These are phyloP conservation scores for Coemansia sp. DNA, from an alignment of 192 early-diverging fungal genomes.

Conservation along the genomic window DNA sequence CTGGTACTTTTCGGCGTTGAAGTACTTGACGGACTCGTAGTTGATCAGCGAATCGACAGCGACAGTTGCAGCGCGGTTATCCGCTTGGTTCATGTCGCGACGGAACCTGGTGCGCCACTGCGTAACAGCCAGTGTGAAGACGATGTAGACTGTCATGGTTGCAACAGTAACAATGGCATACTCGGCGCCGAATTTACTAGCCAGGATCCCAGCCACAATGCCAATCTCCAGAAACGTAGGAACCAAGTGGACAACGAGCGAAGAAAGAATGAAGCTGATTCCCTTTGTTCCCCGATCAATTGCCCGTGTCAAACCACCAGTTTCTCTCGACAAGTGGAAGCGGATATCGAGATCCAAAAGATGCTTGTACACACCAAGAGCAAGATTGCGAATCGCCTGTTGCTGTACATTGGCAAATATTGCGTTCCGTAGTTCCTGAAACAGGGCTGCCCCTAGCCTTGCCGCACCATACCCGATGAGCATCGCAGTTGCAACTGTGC, in stretches of 20 bases:
- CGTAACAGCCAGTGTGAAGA: slow-evolving; percentile 86
- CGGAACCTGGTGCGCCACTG: slow-evolving; percentile 85
- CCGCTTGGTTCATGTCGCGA: slow-evolving; percentile 90
- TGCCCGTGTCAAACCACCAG: slow-evolving; percentile 93
- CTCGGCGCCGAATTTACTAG: slow-evolving; percentile 61
- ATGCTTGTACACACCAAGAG: slow-evolving; percentile 88
- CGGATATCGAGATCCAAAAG: slow-evolving; percentile 82
- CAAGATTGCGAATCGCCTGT: slow-evolving; percentile 85
- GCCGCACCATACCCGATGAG: slow-evolving; percentile 94
- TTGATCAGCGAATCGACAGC: slow-evolving; percentile 97
- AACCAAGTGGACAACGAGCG: slow-evolving; percentile 92
- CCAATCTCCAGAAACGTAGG: slow-evolving; percentile 95
- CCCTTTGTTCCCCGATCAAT: slow-evolving; percentile 95
- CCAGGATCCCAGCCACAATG: slow-evolving; percentile 89
- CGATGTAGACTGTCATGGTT: slow-evolving; percentile 77
- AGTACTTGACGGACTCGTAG: slow-evolving; percentile 97
- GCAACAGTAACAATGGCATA: slow-evolving; percentile 63
- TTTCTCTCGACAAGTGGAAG: slow-evolving; percentile 93
- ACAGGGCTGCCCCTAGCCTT: slow-evolving; percentile 73
- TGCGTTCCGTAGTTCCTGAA: slow-evolving; percentile 91
- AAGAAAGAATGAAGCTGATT: slow-evolving; percentile 94
- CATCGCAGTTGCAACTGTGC: slow-evolving; percentile 84
- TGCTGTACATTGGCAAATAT: slow-evolving; percentile 93
- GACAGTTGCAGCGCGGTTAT: slow-evolving; percentile 90
- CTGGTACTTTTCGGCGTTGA: slow-evolving; percentile 94